phyloP scores from a whole-genome alignment of 2,329 filamentous ascomycete genomes.

The Sporothrix schenckii region DNA sequence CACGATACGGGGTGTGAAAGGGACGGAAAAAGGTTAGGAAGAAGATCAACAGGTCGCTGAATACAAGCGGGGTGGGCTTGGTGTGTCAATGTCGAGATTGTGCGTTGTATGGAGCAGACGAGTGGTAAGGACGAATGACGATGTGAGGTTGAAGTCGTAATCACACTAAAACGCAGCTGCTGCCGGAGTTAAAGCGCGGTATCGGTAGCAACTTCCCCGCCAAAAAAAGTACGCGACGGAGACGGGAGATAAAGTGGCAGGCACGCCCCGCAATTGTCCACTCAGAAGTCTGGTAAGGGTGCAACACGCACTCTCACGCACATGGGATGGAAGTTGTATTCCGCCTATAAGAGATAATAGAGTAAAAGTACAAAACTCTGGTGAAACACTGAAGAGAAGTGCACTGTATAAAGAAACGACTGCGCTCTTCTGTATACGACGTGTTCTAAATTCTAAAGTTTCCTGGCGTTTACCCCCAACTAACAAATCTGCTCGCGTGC shows the following conservation, averaged over 20 bases:
- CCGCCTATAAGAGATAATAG: too few species aligned
- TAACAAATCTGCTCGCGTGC: background rate
- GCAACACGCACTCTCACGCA: background rate
- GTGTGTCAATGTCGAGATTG: background rate
- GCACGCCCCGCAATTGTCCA: conserved; percentile 26
- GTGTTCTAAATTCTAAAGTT: too few species aligned
- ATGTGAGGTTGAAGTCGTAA: conserved; percentile 17
- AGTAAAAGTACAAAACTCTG: background rate
- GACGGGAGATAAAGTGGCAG: conserved; percentile 17
- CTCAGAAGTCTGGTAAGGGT: conserved; percentile 12
- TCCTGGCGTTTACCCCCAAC: too few species aligned
- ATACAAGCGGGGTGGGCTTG: background rate
- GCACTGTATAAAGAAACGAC: too few species aligned
- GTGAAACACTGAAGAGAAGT: background rate
- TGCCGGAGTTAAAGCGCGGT: conserved; percentile 30
- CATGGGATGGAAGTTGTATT: background rate
- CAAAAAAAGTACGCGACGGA: conserved; percentile 12
- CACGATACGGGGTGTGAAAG: too few species aligned
- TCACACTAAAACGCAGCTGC: background rate
- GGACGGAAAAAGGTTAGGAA: too few species aligned
- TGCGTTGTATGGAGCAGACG: background rate
- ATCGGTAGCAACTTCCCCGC: conserved; percentile 28
- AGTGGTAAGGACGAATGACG: background rate
- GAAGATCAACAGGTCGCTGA: background rate
- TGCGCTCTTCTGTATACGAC: too few species aligned